Conservation (phyloP, 1,284 basidiomycete genomes). For the Rhodotorula sp. region DNA sequence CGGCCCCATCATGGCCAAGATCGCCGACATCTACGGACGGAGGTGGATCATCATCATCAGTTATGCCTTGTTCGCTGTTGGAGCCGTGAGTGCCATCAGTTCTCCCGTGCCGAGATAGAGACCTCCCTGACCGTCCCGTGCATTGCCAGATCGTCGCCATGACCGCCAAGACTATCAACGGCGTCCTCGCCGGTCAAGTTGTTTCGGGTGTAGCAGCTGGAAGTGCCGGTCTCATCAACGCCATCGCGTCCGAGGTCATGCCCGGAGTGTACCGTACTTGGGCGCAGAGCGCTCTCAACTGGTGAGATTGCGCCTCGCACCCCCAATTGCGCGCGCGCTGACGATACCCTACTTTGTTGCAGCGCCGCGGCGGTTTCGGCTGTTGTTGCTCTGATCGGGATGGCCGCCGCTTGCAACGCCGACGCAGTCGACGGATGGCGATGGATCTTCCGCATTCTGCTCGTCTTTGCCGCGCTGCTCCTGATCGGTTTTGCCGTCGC, state of each 20-base stretch:
- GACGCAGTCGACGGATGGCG: conserved; percentile 24
- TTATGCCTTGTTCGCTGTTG: neutral
- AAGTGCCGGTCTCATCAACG: conserved; percentile 15
- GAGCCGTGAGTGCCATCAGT: neutral
- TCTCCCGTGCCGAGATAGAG: too few species aligned
- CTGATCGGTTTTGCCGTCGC: conserved; percentile 6
- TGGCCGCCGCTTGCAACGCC: conserved; percentile 5
- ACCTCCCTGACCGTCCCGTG: conserved; percentile 5
- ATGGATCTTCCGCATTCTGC: conserved; percentile 11
- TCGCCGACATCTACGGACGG: conserved; percentile 23
- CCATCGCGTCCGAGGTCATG: conserved; percentile 12
- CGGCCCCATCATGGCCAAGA: conserved; percentile 16
- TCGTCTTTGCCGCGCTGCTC: conserved; percentile 8
- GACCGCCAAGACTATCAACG: conserved; percentile 9
- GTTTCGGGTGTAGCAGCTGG: conserved; percentile 9
- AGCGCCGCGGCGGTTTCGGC: neutral
- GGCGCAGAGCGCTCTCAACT: conserved; percentile 12
- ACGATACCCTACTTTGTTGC: neutral
- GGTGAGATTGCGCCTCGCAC: conserved; percentile 1
- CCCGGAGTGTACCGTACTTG: conserved; percentile 11
- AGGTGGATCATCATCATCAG: conserved; percentile 6
- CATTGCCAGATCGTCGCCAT: conserved; percentile 17
- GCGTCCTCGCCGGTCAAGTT: conserved; percentile 15
- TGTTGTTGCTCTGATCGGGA: conserved; percentile 10
- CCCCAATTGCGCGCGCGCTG: neutral